A percentile compares a stretch with the other conserved stretches of the same genome.
Conservation (phyloP, 805 yeast species). For the Cyberlindnera petersonii region DNA sequence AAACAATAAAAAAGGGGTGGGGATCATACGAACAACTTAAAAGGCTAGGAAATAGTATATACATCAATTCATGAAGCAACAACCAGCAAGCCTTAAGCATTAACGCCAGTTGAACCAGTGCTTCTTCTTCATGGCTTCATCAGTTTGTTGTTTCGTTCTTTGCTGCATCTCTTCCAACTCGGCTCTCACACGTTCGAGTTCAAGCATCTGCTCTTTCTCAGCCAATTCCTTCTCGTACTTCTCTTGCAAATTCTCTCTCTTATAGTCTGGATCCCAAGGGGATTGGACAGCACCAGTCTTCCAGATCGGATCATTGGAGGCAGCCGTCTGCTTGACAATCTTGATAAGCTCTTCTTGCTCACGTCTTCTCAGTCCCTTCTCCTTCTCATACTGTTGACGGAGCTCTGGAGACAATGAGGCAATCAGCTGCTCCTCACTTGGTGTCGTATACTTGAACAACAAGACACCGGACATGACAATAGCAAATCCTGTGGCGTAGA, state of each 20-base stretch:
- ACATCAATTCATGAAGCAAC: neutral
- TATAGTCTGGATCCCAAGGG: slow-evolving; percentile 55
- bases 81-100: neutral
- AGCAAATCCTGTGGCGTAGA: slow-evolving; percentile 56
- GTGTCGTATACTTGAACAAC: slow-evolving; percentile 69
- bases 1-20: neutral
- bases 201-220: slow-evolving; percentile 37
- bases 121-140: slow-evolving; percentile 28
- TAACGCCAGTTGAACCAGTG: slow-evolving; percentile 33
- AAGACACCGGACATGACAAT: slow-evolving; percentile 72
- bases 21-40: neutral
- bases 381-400: slow-evolving; percentile 66
- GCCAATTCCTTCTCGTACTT: slow-evolving; percentile 47
- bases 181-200: slow-evolving; percentile 38
- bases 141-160: slow-evolving; percentile 29
- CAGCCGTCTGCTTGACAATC: slow-evolving; percentile 58
- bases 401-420: slow-evolving; percentile 78
- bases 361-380: slow-evolving; percentile 53
- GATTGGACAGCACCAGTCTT: slow-evolving; percentile 65
- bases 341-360: slow-evolving; percentile 71
- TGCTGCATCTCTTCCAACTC: slow-evolving; percentile 34
- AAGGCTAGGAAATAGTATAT: neutral
- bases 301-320: slow-evolving; percentile 79
- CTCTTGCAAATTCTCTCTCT: slow-evolving; percentile 38
- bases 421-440: slow-evolving; percentile 78